These are phyloP conservation scores for Saccharomycopsis phalli DNA, from an alignment of 1,139 yeast genomes.

Conservation along the genomic window DNA sequence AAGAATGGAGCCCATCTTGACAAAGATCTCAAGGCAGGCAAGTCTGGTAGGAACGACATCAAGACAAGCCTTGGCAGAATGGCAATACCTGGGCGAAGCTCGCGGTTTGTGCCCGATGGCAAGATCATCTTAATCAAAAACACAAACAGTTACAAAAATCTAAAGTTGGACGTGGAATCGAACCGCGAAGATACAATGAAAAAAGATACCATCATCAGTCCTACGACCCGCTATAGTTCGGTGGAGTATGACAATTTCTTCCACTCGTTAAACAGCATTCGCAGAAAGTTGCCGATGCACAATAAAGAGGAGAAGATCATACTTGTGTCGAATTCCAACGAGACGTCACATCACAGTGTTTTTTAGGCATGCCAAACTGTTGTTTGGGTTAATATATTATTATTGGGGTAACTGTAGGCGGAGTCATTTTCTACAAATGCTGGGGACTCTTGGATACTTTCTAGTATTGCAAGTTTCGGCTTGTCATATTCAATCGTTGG, in stretches of 20 bases:
- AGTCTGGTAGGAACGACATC: no score
- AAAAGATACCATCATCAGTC: background rate
- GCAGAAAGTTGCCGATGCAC: background rate
- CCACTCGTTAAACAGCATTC: conserved; percentile 1
- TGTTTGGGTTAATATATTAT: no score
- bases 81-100: no score
- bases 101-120: no score
- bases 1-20: no score
- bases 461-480: no score
- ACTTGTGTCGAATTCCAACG: conserved; percentile 17
- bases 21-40: no score
- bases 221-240: conserved; percentile 4
- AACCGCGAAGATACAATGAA: background rate
- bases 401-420: no score
- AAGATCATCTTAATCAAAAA: conserved; percentile 17
- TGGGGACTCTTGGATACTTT: no score
- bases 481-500: no score
- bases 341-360: conserved; percentile 15
- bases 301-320: conserved; percentile 15
- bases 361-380: conserved; percentile 4
- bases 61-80: no score
- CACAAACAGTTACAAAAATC: conserved; percentile 14
- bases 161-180: background rate
- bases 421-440: no score
- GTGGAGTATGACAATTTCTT: conserved; percentile 11